These are phyloP conservation scores for Carallia pectinifolia DNA, from an alignment of 345 rosid species.

Conservation along the genomic window DNA sequence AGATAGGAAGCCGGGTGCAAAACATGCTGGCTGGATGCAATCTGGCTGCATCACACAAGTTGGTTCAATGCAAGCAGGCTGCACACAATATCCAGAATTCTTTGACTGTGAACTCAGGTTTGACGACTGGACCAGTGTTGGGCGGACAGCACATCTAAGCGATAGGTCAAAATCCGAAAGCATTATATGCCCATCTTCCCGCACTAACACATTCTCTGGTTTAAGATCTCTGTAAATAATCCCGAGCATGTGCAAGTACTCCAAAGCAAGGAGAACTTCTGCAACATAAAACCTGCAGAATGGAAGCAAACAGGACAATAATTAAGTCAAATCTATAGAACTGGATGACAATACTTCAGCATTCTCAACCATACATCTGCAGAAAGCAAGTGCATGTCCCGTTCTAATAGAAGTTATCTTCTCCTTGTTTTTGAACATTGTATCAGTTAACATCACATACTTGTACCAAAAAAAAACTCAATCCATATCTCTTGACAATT, in stretches of 20 bases:
- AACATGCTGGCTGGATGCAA: constrained; percentile 31
- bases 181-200: constrained; percentile 41
- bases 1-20: constrained; percentile 29
- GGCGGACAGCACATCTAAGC: constrained; percentile 31
- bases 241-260: constrained; percentile 41
- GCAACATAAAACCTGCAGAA: constrained; percentile 33
- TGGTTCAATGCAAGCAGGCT: constrained; percentile 21
- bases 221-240: constrained; percentile 38
- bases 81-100: constrained; percentile 28
- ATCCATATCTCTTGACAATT: too few relatives aligned
- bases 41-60: constrained; percentile 5
- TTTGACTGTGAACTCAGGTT: constrained; percentile 22
- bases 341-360: background rate
- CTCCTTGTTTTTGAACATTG: too few relatives aligned
- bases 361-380: background rate
- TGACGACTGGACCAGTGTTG: constrained; percentile 31
- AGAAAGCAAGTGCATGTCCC: too few relatives aligned
- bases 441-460: too few relatives aligned
- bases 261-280: constrained; percentile 37
- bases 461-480: too few relatives aligned
- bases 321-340: background rate
- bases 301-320: background rate
- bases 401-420: too few relatives aligned
- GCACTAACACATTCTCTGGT: constrained; percentile 34
- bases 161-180: constrained; percentile 37